Evolutionary conservation across 805 yeast species (phyloP).

Genomic region (Schwanniomyces pseudopolymorphus): DNA sequence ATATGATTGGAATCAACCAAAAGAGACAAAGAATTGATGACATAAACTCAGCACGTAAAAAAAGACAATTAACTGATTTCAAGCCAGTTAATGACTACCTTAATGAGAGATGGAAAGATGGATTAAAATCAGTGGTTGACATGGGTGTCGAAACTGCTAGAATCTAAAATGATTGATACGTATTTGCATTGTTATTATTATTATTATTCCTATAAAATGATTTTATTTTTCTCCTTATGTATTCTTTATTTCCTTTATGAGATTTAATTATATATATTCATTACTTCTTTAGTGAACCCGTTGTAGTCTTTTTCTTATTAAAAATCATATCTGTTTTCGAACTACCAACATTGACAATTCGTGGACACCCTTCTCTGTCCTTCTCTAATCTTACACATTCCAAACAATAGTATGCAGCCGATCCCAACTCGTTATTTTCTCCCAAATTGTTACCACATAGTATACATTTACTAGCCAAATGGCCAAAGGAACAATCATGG

Average conservation of each 20-base stretch:
- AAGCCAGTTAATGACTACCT: constrained; percentile 46
- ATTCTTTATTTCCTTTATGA: background rate
- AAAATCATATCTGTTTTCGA: constrained; percentile 64
- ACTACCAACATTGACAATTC: constrained; percentile 78
- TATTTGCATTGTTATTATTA: background rate
- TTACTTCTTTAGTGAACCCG: constrained; percentile 3
- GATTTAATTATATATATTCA: background rate
- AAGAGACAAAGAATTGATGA: constrained; percentile 47
- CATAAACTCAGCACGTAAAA: constrained; percentile 40
- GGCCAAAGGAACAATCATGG: constrained; percentile 82
- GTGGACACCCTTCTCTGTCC: constrained; percentile 92
- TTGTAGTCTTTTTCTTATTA: constrained; percentile 46
- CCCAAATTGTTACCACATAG: constrained; percentile 69
- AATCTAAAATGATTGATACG: constrained; percentile 10
- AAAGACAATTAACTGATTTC: constrained; percentile 40
- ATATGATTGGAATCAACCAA: constrained; percentile 20
- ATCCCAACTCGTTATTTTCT: constrained; percentile 41
- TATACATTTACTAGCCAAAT: constrained; percentile 64
- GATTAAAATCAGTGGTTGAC: constrained; percentile 39
- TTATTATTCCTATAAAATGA: no score
- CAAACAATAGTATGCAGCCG: constrained; percentile 71
- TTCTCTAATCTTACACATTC: constrained; percentile 81
- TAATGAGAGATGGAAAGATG: constrained; percentile 51
- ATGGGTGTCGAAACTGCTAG: constrained; percentile 27
- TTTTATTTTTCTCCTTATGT: background rate